phyloP scores from a whole-genome alignment of 2,329 filamentous ascomycete species.

The Ceratocystis cacaofunesta region DNA sequence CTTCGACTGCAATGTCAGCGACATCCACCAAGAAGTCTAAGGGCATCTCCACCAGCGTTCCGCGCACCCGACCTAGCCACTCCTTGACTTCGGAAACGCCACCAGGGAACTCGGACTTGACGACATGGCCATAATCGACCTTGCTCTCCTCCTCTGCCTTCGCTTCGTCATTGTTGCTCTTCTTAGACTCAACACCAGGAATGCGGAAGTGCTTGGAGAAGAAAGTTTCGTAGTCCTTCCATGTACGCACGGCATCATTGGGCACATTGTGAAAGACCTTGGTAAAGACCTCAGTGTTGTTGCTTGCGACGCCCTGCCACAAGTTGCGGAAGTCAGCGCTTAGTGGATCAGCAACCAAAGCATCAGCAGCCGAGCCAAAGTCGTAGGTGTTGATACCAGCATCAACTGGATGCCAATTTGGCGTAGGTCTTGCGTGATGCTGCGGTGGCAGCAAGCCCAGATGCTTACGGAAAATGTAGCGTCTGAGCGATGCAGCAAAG shows the following conservation, averaged over 20 bases:
- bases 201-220: conserved; percentile 52
- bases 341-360: conserved; percentile 60
- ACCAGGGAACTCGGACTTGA: conserved; percentile 60
- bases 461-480: conserved; percentile 83
- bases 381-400: conserved; percentile 58
- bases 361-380: conserved; percentile 52
- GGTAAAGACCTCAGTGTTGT: conserved; percentile 68
- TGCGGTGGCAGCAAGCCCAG: conserved; percentile 70
- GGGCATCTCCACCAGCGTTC: conserved; percentile 78
- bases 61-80: conserved; percentile 49
- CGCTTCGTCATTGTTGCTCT: conserved; percentile 25
- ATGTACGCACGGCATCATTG: conserved; percentile 50
- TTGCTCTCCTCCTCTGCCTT: conserved; percentile 36
- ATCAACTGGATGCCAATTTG: conserved; percentile 63
- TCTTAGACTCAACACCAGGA: conserved; percentile 30
- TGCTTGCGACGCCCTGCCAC: conserved; percentile 58
- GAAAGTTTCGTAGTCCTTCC: conserved; percentile 60
- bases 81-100: conserved; percentile 62
- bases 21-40: conserved; percentile 69
- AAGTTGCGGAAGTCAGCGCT: conserved; percentile 50
- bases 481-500: conserved; percentile 67
- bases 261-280: conserved; percentile 71
- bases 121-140: conserved; percentile 77
- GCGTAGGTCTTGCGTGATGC: conserved; percentile 47
- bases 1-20: conserved; percentile 73